Percentiles rank a stretch among this genome's conserved stretches.
Conservation (phyloP, 805 yeast genomes). For the Yamadazyma takamatsuzukensis region DNA sequence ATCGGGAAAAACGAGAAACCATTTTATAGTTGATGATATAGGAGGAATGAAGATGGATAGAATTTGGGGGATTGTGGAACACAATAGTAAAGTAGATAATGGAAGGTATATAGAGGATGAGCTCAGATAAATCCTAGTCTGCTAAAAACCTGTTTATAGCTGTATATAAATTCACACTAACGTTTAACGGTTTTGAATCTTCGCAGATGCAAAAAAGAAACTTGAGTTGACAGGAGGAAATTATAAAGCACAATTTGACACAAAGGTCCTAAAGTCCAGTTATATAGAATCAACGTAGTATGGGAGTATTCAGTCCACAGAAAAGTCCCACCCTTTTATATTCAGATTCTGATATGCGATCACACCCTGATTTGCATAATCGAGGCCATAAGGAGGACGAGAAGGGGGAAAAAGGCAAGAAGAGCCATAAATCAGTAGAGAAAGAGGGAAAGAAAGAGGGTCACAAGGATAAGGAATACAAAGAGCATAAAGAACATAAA, state of each 20-base stretch:
- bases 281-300: slow-evolving; percentile 5
- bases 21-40: slow-evolving; percentile 65
- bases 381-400: background rate
- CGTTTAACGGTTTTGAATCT: no score
- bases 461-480: background rate
- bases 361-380: slow-evolving; percentile 10
- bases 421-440: slow-evolving; percentile 1
- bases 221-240: no score
- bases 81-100: slow-evolving; percentile 60
- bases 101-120: slow-evolving; percentile 46
- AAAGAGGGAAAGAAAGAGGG: slow-evolving; percentile 1
- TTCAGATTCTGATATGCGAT: slow-evolving; percentile 7
- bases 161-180: no score
- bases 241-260: no score
- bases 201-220: no score
- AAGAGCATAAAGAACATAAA: background rate
- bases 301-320: slow-evolving; percentile 15
- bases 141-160: no score
- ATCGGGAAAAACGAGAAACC: slow-evolving; percentile 33
- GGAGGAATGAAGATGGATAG: slow-evolving; percentile 86
- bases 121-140: no score
- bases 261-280: no score
- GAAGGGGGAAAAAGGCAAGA: background rate
- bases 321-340: slow-evolving; percentile 8
- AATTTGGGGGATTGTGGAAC: slow-evolving; percentile 78